Percentiles rank a stretch among this genome's conserved stretches.
These are phyloP conservation scores for Auricularia auricula-judae DNA, from an alignment of 768 basidiomycete species.

Conservation along the genomic window DNA sequence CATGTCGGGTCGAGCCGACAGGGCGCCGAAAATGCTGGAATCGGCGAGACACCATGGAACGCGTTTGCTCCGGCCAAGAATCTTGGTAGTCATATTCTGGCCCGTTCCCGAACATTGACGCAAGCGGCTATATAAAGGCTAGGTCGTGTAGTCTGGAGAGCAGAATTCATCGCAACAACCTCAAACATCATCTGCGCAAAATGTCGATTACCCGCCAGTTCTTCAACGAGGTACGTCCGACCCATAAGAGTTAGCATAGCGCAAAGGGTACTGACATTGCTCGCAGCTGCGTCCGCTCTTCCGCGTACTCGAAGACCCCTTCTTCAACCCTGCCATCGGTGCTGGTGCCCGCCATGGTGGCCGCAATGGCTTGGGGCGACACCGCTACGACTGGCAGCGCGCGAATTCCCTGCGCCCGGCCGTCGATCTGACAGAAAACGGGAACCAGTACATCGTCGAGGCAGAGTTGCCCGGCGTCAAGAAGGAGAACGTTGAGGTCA, in stretches of 20 bases:
- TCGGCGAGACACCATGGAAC: neutral
- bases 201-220: constrained; percentile 63
- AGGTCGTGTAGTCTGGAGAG: neutral
- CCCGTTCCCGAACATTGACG: neutral
- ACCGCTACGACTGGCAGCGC: constrained; percentile 41
- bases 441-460: constrained; percentile 54
- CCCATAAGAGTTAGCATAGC: neutral
- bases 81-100: neutral
- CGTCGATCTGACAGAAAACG: constrained; percentile 58
- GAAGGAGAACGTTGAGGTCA: constrained; percentile 64
- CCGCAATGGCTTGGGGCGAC: neutral
- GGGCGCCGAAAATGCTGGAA: neutral
- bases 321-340: constrained; percentile 29
- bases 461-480: constrained; percentile 72
- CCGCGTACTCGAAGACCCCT: constrained; percentile 64
- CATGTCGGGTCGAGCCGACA: too few species aligned
- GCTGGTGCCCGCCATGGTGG: neutral
- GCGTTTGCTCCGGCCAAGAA: neutral
- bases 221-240: constrained; percentile 35
- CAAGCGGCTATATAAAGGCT: neutral
- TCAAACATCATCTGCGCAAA: neutral
- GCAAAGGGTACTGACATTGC: neutral
- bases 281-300: constrained; percentile 51
- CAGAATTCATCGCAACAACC: neutral
- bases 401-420: constrained; percentile 31